Evolutionary conservation across 441 rosid species (phyloP), one percentile per base, ranked within the genome.

Genomic region (Pelargonium myrrhifolium): DNA sequence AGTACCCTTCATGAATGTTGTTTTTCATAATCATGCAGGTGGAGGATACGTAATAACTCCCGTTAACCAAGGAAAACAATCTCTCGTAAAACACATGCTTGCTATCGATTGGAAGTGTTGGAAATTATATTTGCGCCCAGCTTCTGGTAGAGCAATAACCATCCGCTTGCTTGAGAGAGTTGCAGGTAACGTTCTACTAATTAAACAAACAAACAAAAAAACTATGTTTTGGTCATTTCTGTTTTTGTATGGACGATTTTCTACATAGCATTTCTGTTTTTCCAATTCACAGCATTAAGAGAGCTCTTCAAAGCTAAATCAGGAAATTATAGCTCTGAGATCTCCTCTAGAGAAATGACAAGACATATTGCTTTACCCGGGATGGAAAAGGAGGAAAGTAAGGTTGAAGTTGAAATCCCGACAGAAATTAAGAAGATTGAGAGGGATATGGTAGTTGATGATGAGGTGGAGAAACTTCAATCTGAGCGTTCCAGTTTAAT

Each of bases 31-130:
- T 47, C 61, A 72, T 72, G 78, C 82, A 94, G 98, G 99, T 83
- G 97, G 97, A 66, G 98, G 99, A 51, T 94, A 82, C 67, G 96
- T 94, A 18, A 78, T 92, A 69, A 81, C 87, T 73, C 99, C 98
- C 1, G 75, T 79, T 28, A 78, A 76, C 77, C 78, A 89, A 68
- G 97, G 92, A 66, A 84, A 79, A 62, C 82, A 84, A 59, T 86
- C 99, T 22, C 69, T 85, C 53, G 97, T 94, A 31, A 94, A 87
- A 69, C 98, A 92, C 80, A 94, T 94, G 99, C 86, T 94, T 64
- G 84, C 99, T 26, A 77, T 88, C 59, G 92, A 94, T 74, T 92
- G 99, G 98, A 89, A 85, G 74, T 88, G 73, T 68, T 88, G 97
- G 96, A 92, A 84, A 75, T 70, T 84, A 68, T 86, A 85, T 74